Base-by-base conservation (phyloP, 169 alveolate species). In the Plasmodium billcollinsi region DNA sequence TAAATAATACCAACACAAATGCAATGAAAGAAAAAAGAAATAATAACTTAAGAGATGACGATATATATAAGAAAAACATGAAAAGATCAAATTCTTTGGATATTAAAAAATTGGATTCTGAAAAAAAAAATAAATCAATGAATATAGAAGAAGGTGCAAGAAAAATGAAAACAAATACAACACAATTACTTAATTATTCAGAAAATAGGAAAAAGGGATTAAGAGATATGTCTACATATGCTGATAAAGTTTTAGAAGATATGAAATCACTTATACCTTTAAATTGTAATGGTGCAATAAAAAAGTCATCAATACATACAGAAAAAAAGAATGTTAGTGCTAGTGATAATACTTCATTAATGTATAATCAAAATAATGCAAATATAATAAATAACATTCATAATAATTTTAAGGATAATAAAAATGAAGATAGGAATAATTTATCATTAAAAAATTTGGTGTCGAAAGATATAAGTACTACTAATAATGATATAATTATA, bases 191-290 rank as follows among this genome's bases (percentile, higher is more conserved):
- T 29, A 83, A 83, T 63, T 83, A 83, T 50, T 33, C 85, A 3
- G 85, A 47, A 69, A 69, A 83, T 59, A 83, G 45, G 45, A 83
- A 83, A 5, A 76, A 76, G 18, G 91, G 91, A n/a, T 73, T 83
- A 33, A 83, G 91, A 69, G 91, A 83, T 54, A 83, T 83, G 91
- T 83, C 91, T 21, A 54, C 91, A n/a, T 83, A 83, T 69, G 91
- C 85, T 39, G 66, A 69, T 56, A 83, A 83, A 45, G 91, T 69
- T 26, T 73, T 83, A 56, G 72, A 83, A 52, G 91, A 83, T 26
- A 83, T 83, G 80, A 83, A 83, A 72, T 69, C 91, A 26, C 73
- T 83, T 20, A 83, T 83, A 9, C 91, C 91, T 3, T 83, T 61
- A 24, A 83, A 83, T 29, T 61, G 54, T 12, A 83, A 50, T 50